A percentile compares a stretch with the other conserved stretches of the same genome.
Evolutionary conservation across 345 rosid genomes (phyloP).

Genomic region (Sonneratia caseolaris): DNA sequence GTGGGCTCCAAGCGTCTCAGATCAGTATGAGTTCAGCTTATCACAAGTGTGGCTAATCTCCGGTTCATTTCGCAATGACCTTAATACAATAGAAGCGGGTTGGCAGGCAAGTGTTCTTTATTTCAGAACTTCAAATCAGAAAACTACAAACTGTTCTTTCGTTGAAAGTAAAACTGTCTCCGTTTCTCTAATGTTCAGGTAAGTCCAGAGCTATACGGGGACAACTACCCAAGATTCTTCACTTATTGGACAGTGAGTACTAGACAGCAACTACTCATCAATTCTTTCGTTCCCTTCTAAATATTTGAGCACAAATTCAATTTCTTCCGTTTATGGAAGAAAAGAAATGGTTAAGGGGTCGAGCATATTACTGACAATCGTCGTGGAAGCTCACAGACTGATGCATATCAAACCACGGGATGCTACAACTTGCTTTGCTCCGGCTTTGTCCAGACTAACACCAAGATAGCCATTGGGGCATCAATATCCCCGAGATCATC

Average conservation of each 20-base stretch:
- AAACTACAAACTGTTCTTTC: background rate
- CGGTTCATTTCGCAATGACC: slow-evolving; percentile 86
- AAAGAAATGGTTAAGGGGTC: too few relatives aligned
- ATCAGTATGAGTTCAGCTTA: slow-evolving; percentile 76
- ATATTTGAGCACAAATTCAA: background rate
- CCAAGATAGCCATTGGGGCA: slow-evolving; percentile 87
- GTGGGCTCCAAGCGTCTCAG: slow-evolving; percentile 75
- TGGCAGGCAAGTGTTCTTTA: slow-evolving; percentile 62
- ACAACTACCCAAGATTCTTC: slow-evolving; percentile 89
- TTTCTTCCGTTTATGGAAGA: background rate
- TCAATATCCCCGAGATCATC: slow-evolving; percentile 94
- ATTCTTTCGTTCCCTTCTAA: slow-evolving; percentile 2
- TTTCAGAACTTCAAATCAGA: background rate
- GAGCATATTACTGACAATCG: background rate
- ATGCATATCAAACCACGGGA: slow-evolving; percentile 96
- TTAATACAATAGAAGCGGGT: slow-evolving; percentile 97
- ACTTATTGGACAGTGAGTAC: slow-evolving; percentile 92
- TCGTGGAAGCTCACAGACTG: slow-evolving; percentile 41
- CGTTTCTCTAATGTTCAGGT: slow-evolving; percentile 42
- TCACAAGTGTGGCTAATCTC: slow-evolving; percentile 96
- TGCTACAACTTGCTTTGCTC: slow-evolving; percentile 97
- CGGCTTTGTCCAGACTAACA: slow-evolving; percentile 92
- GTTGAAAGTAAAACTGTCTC: background rate
- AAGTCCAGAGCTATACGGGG: slow-evolving; percentile 92
- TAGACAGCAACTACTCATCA: background rate